These are phyloP conservation scores for Sphagnum magellanicum DNA, from an alignment of 228 moss, liverwort and hornwort genomes.

Conservation along the genomic window DNA sequence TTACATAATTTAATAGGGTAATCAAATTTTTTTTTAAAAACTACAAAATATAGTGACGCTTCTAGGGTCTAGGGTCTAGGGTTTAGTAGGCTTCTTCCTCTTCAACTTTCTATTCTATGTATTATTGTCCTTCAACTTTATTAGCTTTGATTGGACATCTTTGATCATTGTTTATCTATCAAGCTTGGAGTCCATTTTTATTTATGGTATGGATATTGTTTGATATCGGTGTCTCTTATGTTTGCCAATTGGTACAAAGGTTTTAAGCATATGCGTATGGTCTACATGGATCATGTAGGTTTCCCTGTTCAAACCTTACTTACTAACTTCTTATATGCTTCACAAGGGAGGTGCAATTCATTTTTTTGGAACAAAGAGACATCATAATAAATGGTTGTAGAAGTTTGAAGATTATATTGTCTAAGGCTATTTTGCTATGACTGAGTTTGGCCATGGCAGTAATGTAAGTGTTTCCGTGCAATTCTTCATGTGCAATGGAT, in stretches of 20 bases:
- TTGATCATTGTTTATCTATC: conserved; percentile 63
- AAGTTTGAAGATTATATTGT: conserved; percentile 43
- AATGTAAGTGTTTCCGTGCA: conserved; percentile 44
- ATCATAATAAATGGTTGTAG: conserved; percentile 70
- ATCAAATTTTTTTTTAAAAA: too few relatives aligned
- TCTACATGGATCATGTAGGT: not conserved
- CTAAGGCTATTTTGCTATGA: conserved; percentile 84
- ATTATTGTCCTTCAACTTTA: too few relatives aligned
- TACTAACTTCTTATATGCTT: not conserved
- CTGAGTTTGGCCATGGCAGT: conserved; percentile 93
- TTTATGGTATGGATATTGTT: conserved; percentile 44
- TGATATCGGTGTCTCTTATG: not conserved
- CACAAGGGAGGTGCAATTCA: conserved; percentile 63
- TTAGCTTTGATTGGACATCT: conserved; percentile 44
- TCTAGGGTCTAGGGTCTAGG: too few relatives aligned
- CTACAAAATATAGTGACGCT: too few relatives aligned
- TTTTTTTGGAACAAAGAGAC: conserved; percentile 68
- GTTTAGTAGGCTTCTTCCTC: too few relatives aligned
- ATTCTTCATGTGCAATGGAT: not conserved
- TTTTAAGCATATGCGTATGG: not conserved
- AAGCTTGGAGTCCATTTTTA: conserved; percentile 76
- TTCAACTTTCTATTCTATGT: too few relatives aligned
- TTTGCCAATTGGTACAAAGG: not conserved
- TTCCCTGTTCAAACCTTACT: not conserved
- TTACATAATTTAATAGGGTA: too few relatives aligned